A percentile compares a stretch with the other conserved stretches of the same genome.
phyloP scores from a whole-genome alignment of 129 eudicot species.

The Centella asiatica region DNA sequence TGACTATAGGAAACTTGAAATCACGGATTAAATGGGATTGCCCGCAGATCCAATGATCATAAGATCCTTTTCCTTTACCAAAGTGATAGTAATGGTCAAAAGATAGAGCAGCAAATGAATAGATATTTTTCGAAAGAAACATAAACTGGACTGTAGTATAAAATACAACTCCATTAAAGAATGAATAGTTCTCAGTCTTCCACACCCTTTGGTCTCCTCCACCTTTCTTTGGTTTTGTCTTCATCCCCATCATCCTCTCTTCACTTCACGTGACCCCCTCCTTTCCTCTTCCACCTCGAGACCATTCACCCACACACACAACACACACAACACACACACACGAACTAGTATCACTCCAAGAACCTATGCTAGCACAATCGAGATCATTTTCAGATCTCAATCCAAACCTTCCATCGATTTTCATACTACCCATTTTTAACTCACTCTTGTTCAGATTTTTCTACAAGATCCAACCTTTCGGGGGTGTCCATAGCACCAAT shows the following conservation, averaged over 20 bases:
- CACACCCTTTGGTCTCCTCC: too few relatives aligned
- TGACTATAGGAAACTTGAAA: too few relatives aligned
- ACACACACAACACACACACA: too few relatives aligned
- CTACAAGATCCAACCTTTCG: background rate
- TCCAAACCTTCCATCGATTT: background rate
- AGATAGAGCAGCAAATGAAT: background rate
- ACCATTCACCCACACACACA: constrained; percentile 16
- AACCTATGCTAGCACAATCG: constrained; percentile 15
- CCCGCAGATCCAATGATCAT: background rate
- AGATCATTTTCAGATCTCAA: constrained; percentile 1
- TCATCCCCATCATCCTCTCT: constrained; percentile 30
- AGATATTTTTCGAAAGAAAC: too few relatives aligned
- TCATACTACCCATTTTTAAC: background rate
- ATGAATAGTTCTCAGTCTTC: too few relatives aligned
- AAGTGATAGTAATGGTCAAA: background rate
- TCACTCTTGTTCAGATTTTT: background rate
- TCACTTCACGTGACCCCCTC: constrained; percentile 52
- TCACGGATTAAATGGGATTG: too few relatives aligned
- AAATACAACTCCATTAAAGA: too few relatives aligned
- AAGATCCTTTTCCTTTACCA: constrained; percentile 1
- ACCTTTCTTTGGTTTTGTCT: constrained; percentile 39
- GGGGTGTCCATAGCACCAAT: background rate
- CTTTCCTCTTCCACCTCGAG: constrained; percentile 15
- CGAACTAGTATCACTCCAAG: constrained; percentile 12
- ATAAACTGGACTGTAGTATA: too few relatives aligned